Evolutionary conservation across 1,284 basidiomycete species (phyloP), one percentile per base, ranked within the genome.

Genomic region (Rhodotorula mucilaginosa): DNA sequence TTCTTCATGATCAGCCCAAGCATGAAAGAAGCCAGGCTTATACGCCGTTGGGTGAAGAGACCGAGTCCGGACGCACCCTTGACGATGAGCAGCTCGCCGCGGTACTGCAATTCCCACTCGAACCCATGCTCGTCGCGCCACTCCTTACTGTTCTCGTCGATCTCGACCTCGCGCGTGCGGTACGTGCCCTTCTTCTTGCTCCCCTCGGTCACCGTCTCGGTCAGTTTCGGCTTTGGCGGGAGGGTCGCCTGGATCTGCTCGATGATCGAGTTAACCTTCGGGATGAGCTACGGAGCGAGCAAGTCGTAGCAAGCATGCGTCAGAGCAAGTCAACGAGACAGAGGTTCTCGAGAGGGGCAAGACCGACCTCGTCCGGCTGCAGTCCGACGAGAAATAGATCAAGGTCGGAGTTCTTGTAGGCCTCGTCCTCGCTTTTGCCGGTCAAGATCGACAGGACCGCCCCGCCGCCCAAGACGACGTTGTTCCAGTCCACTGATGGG

Each of bases 381-480:
- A 67, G 62, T 4, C 65, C 65, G 51, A 67, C 57, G 19, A 71
- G 62, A 61, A 71, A 71, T 21, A 71, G 65, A 56, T 67, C 69
- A 26, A 64, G 34, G 47, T 71, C 69, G 19, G 34, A 46, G 16
- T 48, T 39, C 10, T 34, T 19, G 65, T 58, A 71, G 16, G 44
- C 31, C 2, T 13, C 3, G 57, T 47, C 44, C 26, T 49, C 31
- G 29, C 52, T 16, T 49, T 61, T 31, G 49, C 61, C 62, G 15
- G 69, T 64, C 29, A 67, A 54, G n/a, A 69, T 51, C 1, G 51
- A 46, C 39, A 71, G 34, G 16, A 67, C 69, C 21, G 57, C 47
- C 0, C 69, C 68, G 26, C 64, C 64, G 15, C 68, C 68, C 13
- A 69, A 56, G n/a, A 57, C n/a, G 29, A 69, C 64, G 54, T 69